Base-by-base conservation (phyloP, 163 green algal species). In the Scenedesmus sp. region DNA sequence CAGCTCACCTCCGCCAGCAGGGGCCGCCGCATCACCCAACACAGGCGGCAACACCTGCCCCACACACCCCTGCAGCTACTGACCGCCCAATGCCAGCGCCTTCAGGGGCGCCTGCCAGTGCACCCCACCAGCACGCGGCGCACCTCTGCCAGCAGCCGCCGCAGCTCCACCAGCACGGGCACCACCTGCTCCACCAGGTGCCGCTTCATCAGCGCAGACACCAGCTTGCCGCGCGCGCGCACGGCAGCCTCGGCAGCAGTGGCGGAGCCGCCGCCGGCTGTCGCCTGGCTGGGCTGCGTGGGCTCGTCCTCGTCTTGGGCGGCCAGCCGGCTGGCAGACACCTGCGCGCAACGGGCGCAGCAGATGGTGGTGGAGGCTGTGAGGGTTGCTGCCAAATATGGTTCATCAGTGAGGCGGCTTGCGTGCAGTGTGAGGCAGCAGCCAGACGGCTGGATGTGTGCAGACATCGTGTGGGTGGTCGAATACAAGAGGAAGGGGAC, bases 181-280 rank as follows among this genome's bases (percentile, higher is more conserved):
- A 99, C 94, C 68, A 98, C 94, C 53, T 89, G 91, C 91, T 98
- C 97, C 49, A 97, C 93, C 83, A 98, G 95, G 94, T 99, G 96
- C 93, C 98, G 97, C 76, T 96, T 96, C 96, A 98, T 98, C 93
- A 99, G 95, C 12, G 94, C 93, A 33, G 93, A 94, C 76, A 99
- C 95, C 93, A 98, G 86, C 72, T 90, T 91, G 87, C 93, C 91
- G 24, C 93, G 88, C 12, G 91, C 93, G 26, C 78, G 76, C 35
- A 53, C 96, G 91, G 89, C 89, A 20, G 83, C 89, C 81, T 92
- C 89, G 22, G 89, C 83, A 65, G 76, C 87, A 37, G 87, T 91
- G 20, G 88, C 81, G 42, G 79, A 83, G 79, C 87, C 87, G 18
- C 89, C 95, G 10, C 40, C 73, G 46, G 40, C 91, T 30, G 82